Evolutionary conservation across 1,139 yeast genomes (phyloP), one percentile per base, ranked within the genome.

Genomic region (Debaryomyces sp.): DNA sequence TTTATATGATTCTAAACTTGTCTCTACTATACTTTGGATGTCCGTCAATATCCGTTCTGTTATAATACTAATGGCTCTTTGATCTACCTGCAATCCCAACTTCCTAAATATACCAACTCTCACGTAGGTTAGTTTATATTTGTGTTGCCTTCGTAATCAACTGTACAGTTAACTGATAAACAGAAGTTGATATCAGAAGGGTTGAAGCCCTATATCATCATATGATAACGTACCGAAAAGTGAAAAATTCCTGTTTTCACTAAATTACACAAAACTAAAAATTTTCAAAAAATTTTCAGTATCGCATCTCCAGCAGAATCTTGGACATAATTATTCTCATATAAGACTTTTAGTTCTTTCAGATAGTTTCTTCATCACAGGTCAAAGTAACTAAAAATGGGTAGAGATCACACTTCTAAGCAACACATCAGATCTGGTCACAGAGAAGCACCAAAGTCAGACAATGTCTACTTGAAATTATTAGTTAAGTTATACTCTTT

Each of bases 401-500:
- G 98, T 87, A 91, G 89, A 83, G 99, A 94, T 83, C 96, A 89
- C 84, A 84, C 89, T 80, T 77, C 85, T 77, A 92, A 91, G 81
- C 97, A 91, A 81, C 99, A 94, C 87, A 84, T 82, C 75, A 89
- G 92, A 82, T 81, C 87, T 67, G 87, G 96, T 78, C 96, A 90
- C 89, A 92, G 99, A 84, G 81, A 87, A 73, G 97, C 97, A 78
- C 99, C 99, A 81, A 91, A 91, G 85, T 92, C 98, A 64, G 97
- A 94, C 82, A 95, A 94, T 77, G 97, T 92, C 80, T 94, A 95
- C 96, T 85, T 94, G 82, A 88, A 87, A 81, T 81, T 94, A 75
- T 87, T 94, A 81, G 99, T 94, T 77, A 92, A 92, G 87, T 85
- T 94, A 70, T 94, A 92, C 89, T 81, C 97, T 73, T 95, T 90